These are phyloP conservation scores for Vinca minor DNA, from an alignment of 257 asterid genomes.

Conservation along the genomic window DNA sequence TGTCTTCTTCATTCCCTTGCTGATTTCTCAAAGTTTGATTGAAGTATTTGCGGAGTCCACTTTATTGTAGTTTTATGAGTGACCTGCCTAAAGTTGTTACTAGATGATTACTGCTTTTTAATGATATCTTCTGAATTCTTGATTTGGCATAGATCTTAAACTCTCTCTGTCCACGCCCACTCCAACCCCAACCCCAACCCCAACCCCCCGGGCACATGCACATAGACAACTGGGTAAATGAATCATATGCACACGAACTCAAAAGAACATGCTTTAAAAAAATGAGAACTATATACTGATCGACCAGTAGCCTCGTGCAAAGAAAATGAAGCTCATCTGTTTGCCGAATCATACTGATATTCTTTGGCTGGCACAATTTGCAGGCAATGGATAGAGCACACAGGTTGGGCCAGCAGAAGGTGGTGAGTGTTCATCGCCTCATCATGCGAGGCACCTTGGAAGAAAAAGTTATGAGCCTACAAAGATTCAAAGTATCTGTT, in stretches of 20 bases:
- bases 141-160: not conserved
- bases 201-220: too few relatives aligned
- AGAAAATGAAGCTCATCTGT: not conserved
- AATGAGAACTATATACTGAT: not conserved
- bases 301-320: not conserved
- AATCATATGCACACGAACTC: not conserved
- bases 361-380: conserved; percentile 3
- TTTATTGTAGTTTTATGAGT: not conserved
- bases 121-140: not conserved
- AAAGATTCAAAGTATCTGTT: conserved; percentile 85
- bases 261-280: not conserved
- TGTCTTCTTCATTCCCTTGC: not conserved
- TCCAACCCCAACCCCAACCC: too few relatives aligned
- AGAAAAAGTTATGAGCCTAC: conserved; percentile 99
- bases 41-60: not conserved
- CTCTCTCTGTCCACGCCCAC: too few relatives aligned
- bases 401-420: conserved; percentile 92
- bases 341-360: not conserved
- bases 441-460: conserved; percentile 99
- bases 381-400: conserved; percentile 99
- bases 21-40: not conserved
- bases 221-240: too few relatives aligned
- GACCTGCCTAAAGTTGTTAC: not conserved
- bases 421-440: conserved; percentile 91
- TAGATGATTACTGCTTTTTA: not conserved